Percentiles rank a stretch among this genome's conserved stretches.
Evolutionary conservation across 352 stramenopile species (phyloP).

Genomic region (Phytophthora litchii): DNA sequence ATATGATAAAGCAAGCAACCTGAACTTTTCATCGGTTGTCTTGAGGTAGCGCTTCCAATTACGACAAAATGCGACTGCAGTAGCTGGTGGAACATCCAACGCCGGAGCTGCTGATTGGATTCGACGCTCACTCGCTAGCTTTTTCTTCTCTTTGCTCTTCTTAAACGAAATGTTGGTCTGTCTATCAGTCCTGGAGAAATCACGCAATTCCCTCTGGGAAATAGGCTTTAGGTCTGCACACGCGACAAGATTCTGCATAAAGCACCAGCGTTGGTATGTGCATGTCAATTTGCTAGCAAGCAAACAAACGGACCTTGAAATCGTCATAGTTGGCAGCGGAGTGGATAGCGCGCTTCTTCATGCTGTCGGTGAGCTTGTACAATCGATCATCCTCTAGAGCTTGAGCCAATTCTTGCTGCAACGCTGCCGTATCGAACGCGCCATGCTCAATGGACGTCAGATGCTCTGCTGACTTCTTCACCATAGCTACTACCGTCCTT

Average conservation of each 20-base stretch:
- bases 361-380: constrained; percentile 85
- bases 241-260: constrained; percentile 75
- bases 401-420: constrained; percentile 74
- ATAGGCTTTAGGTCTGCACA: constrained; percentile 87
- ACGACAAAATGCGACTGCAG: constrained; percentile 65
- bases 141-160: constrained; percentile 37
- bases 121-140: constrained; percentile 26
- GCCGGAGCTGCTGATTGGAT: constrained; percentile 29
- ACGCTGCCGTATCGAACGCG: constrained; percentile 69
- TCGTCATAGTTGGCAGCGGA: constrained; percentile 85
- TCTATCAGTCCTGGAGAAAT: constrained; percentile 55
- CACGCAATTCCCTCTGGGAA: constrained; percentile 69
- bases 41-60: constrained; percentile 75
- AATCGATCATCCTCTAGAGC: constrained; percentile 82
- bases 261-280: not conserved
- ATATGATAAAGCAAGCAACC: constrained; percentile 3
- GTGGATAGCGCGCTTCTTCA: constrained; percentile 91
- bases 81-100: constrained; percentile 42
- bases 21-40: constrained; percentile 57
- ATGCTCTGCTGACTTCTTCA: constrained; percentile 33
- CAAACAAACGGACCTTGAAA: constrained; percentile 60
- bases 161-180: constrained; percentile 76
- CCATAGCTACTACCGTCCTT: constrained; percentile 18
- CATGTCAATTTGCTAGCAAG: not conserved
- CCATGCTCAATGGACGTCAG: constrained; percentile 84